These are phyloP conservation scores for Bondarzewia mesenterica DNA, from an alignment of 1,284 basidiomycete genomes.

Conservation along the genomic window DNA sequence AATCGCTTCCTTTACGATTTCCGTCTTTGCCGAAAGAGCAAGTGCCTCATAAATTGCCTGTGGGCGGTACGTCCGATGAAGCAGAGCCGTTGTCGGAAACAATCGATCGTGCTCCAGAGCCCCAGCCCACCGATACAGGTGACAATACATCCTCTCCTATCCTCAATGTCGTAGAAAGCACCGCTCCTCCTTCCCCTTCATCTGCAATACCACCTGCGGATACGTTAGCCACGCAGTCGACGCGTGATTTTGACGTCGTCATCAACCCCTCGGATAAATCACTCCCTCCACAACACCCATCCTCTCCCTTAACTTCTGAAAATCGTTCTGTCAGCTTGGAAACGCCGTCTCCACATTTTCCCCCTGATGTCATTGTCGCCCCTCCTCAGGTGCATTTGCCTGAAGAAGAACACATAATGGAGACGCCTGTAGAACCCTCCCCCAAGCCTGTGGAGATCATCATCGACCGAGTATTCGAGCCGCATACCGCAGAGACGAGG, in stretches of 20 bases:
- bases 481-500: conserved; percentile 3
- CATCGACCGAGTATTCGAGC: no score
- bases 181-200: neutral
- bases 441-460: no score
- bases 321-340: neutral
- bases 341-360: neutral
- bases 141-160: no score
- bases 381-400: neutral
- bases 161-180: neutral
- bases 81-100: neutral
- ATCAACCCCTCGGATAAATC: neutral
- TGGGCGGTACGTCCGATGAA: no score
- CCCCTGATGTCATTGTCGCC: neutral
- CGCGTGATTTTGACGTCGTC: neutral
- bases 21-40: no score
- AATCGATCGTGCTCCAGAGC: neutral
- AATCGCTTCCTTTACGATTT: no score
- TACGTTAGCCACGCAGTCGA: no score
- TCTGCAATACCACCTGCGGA: no score
- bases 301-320: neutral
- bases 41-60: no score
- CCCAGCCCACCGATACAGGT: neutral
- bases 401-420: neutral
- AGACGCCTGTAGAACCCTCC: neutral
- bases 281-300: neutral